Conservation (phyloP, 768 basidiomycete species). For the Amanita inopinata region DNA sequence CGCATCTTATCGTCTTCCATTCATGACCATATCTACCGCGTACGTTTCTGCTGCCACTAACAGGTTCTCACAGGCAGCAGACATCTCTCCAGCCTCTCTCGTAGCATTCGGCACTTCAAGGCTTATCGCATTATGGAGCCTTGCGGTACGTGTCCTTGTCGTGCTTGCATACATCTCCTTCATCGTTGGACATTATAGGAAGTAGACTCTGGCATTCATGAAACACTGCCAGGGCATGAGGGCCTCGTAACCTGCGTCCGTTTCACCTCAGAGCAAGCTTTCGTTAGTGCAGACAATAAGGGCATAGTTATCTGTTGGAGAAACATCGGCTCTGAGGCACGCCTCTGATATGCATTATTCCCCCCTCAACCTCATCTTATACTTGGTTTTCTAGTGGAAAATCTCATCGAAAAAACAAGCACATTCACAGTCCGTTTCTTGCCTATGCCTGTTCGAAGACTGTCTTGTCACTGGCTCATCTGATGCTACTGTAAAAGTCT, state of each 20-base stretch:
- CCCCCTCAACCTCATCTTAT: conserved; percentile 11
- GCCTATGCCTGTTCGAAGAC: conserved; percentile 41
- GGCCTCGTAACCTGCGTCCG: conserved; percentile 69
- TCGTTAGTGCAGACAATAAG: conserved; percentile 70
- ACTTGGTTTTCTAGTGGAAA: conserved; percentile 45
- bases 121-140: conserved; percentile 36
- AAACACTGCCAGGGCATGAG: conserved; percentile 70
- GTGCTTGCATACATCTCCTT: conserved; percentile 6
- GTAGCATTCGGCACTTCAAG: conserved; percentile 39
- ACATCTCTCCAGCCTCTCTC: conserved; percentile 31
- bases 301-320: conserved; percentile 64
- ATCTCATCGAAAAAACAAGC: conserved; percentile 35
- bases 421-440: conserved; percentile 63
- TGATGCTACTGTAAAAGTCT: conserved; percentile 71
- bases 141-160: conserved; percentile 22
- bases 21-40: conserved; percentile 21
- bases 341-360: conserved; percentile 19
- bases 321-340: conserved; percentile 28
- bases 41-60: conserved; percentile 42
- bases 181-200: conserved; percentile 26
- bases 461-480: conserved; percentile 73
- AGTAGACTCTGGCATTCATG: conserved; percentile 42
- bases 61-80: conserved; percentile 39
- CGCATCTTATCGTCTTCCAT: conserved; percentile 5
- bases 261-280: conserved; percentile 40